Conservation (phyloP, 2,329 filamentous ascomycete species). For the Pseudogymnoascus sp. region DNA sequence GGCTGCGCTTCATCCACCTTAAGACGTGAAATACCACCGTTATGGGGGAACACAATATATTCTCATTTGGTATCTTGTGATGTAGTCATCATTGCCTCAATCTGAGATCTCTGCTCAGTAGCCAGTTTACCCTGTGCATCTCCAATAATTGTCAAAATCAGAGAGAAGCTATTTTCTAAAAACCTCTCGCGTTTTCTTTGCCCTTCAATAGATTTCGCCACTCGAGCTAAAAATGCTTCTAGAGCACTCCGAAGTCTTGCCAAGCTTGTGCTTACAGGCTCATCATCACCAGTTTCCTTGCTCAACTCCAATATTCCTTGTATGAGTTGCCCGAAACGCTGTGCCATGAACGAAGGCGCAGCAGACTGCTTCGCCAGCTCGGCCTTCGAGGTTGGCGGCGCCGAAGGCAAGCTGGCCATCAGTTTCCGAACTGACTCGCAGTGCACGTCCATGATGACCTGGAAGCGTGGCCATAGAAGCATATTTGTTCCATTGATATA, state of each 20-base stretch:
- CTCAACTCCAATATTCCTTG: constrained; percentile 78
- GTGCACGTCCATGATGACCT: constrained; percentile 87
- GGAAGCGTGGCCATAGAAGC: constrained; percentile 92
- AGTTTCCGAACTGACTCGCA: constrained; percentile 71
- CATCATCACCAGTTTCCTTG: constrained; percentile 86
- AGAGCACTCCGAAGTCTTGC: constrained; percentile 70
- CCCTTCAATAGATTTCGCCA: constrained; percentile 69
- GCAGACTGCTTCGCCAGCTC: constrained; percentile 57
- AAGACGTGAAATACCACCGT: background rate
- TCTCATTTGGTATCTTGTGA: background rate
- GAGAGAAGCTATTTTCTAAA: constrained; percentile 89
- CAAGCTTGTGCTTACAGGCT: constrained; percentile 79
- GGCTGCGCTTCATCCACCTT: background rate
- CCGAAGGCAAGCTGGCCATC: constrained; percentile 44
- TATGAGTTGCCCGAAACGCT: constrained; percentile 89
- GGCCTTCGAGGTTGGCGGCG: constrained; percentile 34
- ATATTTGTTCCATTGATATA: constrained; percentile 95
- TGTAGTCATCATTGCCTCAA: background rate
- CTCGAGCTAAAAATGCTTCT: constrained; percentile 70
- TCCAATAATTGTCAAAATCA: constrained; percentile 87
- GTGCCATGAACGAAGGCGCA: constrained; percentile 84
- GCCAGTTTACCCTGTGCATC: constrained; percentile 66
- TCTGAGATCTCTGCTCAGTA: constrained; percentile 52
- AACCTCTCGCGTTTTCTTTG: constrained; percentile 77
- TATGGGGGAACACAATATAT: background rate